Percentiles rank a stretch among this genome's conserved stretches.
These are phyloP conservation scores for Hippophae rhamnoides DNA, from an alignment of 306 rosid genomes.

Conservation along the genomic window DNA sequence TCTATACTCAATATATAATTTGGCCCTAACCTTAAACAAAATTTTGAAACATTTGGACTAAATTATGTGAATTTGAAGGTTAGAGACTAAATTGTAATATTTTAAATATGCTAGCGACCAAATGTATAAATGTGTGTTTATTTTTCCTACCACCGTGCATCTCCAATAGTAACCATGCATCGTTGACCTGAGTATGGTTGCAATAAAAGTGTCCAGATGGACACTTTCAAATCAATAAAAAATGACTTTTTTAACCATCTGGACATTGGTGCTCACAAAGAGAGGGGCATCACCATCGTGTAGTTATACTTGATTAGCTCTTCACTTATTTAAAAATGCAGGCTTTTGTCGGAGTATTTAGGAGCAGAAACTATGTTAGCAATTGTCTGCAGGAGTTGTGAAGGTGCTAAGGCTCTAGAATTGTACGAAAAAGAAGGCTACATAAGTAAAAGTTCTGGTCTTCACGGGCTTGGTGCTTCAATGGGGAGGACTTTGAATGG, in stretches of 20 bases:
- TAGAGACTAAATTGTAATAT: no score
- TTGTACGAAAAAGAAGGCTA: constrained; percentile 49
- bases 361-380: constrained; percentile 71
- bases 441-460: constrained; percentile 46
- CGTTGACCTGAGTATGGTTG: no score
- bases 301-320: not conserved
- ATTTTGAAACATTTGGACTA: no score
- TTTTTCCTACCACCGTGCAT: no score
- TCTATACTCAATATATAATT: no score
- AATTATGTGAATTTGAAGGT: no score
- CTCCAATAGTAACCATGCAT: no score
- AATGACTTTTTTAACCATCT: not conserved
- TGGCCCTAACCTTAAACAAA: no score
- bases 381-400: constrained; percentile 65
- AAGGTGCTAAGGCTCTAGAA: constrained; percentile 70
- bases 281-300: not conserved
- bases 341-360: constrained; percentile 75
- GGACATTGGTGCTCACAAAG: not conserved
- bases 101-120: no score
- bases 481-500: constrained; percentile 66
- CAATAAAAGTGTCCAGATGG: no score
- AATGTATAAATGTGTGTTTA: no score
- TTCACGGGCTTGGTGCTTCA: constrained; percentile 59
- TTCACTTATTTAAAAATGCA: constrained; percentile 27
- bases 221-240: no score